Evolutionary conservation across 2,329 filamentous ascomycete genomes (phyloP), one percentile per base, ranked within the genome.

Genomic region (Fusarium domesticum): DNA sequence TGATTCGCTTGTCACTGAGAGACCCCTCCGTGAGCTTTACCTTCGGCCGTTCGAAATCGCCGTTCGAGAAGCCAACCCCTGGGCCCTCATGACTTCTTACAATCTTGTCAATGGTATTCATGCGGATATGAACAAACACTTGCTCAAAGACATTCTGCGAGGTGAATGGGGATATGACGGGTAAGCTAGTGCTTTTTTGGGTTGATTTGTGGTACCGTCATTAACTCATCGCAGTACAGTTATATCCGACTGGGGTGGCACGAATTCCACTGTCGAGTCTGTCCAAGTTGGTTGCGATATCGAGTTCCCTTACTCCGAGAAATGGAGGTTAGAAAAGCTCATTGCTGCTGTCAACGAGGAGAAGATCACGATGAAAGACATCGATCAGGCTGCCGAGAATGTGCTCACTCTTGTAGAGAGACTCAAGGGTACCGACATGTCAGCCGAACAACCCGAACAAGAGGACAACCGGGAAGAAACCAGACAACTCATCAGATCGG

Each of bases 21-120:
- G 84, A 28, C 74, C 83, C 3, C 67, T 88, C 19, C 74, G 84
- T 19, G 85, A 89, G 60, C 70, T 89, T 1, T 89, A 88, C 53
- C 75, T 89, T n/a, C 80, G 82, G 35, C 85, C 85, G 0, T 89
- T 89, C 51, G 84, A 88, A 66, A 86, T 88, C 58, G 83, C 83
- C 0, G 71, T 88, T 31, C 73, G 83, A 35, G 81, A 87, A 52
- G 80, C 83, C 12, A 81, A 84, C 43, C 82, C 83, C 3, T 84
- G 82, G 81, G 81, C 81, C 5, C 64, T 86, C 35, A 87, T 87
- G 83, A 77, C 78, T 5, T 81, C 81, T 2, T 87, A 86, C 58
- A 86, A 86, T 54, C 68, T 83, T 20, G 66, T 86, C 53, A 86
- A 86, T 59, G 82, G 83, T 5, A 64, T 77, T 5, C 80, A 83